Evolutionary conservation across 2,329 filamentous ascomycete genomes (phyloP), one percentile per base, ranked within the genome.

Genomic region (Cladosporium sp.): DNA sequence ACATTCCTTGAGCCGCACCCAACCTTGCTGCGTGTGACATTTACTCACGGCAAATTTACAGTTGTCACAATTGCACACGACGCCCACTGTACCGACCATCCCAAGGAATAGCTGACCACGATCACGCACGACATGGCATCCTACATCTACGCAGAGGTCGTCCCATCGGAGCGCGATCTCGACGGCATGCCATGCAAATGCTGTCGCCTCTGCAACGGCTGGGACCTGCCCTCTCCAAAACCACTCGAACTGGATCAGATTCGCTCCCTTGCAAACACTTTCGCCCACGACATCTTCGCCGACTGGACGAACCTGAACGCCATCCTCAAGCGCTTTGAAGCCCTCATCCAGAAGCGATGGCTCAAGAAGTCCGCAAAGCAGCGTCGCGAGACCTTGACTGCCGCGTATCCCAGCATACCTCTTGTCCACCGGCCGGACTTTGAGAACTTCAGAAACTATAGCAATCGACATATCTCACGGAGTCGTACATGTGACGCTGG

Each of bases 341-440:
- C 72, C 0, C 80, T 78, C 0, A 81, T 88, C 12, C 80, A 80
- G 62, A 84, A 80, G 67, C 79, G 85, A 46, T 89, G 85, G 85
- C 67, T 70, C 2, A 87, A 87, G 70, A 86, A 86, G 74, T 81
- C 77, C 1, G 78, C 76, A 12, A 58, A 74, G 16, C 81, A 87
- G 71, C 77, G 81, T 18, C 75, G 78, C 11, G 76, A 79, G 3
- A 75, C 86, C 3, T 73, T 88, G 2, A 70, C 83, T 0, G 69
- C 75, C n/a, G 77, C 76, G 1, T 85, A 82, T 82, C 84, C 84
- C 0, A 73, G 76, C 23, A 86, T 88, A 79, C 70, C 84, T 0
- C 55, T 68, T 0, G 69, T 62, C 0, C 85, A 88, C 71, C 82
- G 83, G 0, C 84, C 85, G 0, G 85, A 88, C 65, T 83, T 85